Conservation (phyloP, 2,329 filamentous ascomycete species). For the Phialemoniopsis sp. region DNA sequence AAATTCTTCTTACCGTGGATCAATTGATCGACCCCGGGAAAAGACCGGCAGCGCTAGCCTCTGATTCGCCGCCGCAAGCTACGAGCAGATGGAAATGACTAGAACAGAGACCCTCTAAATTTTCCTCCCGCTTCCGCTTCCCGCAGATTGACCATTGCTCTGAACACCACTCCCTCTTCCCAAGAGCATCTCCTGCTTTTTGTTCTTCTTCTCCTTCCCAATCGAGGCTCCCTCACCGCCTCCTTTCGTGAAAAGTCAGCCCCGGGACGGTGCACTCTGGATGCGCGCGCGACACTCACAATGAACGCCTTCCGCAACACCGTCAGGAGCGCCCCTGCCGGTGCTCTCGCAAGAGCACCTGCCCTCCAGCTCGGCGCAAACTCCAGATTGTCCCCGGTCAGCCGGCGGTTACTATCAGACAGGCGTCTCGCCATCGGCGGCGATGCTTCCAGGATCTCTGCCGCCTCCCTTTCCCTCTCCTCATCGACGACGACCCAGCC, state of each 20-base stretch:
- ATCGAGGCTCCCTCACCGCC: slow-evolving; percentile 10
- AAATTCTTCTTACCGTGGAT: no score
- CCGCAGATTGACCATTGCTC: background rate
- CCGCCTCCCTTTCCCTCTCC: slow-evolving; percentile 18
- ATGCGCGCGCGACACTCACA: slow-evolving; percentile 12
- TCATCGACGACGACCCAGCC: slow-evolving; percentile 22
- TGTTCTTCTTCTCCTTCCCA: background rate
- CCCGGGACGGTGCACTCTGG: background rate
- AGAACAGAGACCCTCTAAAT: slow-evolving; percentile 1
- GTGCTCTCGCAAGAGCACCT: slow-evolving; percentile 35
- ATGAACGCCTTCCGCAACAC: slow-evolving; percentile 41
- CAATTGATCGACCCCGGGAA: no score
- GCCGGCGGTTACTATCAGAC: slow-evolving; percentile 38
- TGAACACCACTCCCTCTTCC: no score
- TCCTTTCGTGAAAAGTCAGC: slow-evolving; percentile 16
- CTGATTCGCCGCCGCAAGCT: background rate
- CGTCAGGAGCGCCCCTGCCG: slow-evolving; percentile 37
- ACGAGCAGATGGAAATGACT: slow-evolving; percentile 1
- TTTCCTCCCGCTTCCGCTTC: background rate
- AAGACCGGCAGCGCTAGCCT: slow-evolving; percentile 1
- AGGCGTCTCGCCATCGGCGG: slow-evolving; percentile 4
- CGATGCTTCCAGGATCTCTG: slow-evolving; percentile 18
- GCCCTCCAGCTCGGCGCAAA: slow-evolving; percentile 28
- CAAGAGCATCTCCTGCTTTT: slow-evolving; percentile 15
- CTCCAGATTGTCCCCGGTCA: slow-evolving; percentile 39